These are phyloP conservation scores for Saccharomyces pastorianus DNA, from an alignment of 1,139 yeast species.

Conservation along the genomic window DNA sequence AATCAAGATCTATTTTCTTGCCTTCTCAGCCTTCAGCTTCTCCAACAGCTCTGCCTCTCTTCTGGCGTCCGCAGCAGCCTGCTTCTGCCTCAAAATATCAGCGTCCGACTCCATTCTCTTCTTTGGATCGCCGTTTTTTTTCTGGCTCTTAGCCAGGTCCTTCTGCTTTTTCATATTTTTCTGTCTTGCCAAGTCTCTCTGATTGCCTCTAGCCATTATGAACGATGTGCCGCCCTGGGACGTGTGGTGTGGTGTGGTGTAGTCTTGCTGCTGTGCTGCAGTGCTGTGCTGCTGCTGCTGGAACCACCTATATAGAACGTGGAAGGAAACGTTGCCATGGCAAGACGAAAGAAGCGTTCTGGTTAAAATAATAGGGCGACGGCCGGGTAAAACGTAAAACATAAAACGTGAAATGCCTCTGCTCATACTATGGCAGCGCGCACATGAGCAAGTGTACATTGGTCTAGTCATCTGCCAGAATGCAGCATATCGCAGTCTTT, in stretches of 20 bases:
- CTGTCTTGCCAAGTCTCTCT: conserved; percentile 87
- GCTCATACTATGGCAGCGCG: no score
- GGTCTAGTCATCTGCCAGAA: not conserved
- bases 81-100: conserved; percentile 79
- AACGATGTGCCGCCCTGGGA: not conserved
- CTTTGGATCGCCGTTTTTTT: conserved; percentile 73
- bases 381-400: not conserved
- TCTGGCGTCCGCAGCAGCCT: conserved; percentile 67
- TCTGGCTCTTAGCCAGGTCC: conserved; percentile 51
- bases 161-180: conserved; percentile 76
- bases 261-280: not conserved
- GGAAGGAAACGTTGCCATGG: not conserved
- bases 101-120: conserved; percentile 85
- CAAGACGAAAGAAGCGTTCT: not conserved
- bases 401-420: no score
- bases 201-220: conserved; percentile 90
- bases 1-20: conserved; percentile 10
- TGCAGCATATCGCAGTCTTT: not conserved
- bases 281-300: not conserved
- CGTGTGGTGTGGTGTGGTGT: not conserved
- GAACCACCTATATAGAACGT: not conserved
- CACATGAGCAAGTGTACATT: not conserved
- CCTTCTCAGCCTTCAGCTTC: conserved; percentile 16
- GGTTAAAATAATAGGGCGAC: not conserved
- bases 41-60: conserved; percentile 39